Conservation (phyloP, 1,139 yeast species). For the Debaryomyces psychrophilus region DNA sequence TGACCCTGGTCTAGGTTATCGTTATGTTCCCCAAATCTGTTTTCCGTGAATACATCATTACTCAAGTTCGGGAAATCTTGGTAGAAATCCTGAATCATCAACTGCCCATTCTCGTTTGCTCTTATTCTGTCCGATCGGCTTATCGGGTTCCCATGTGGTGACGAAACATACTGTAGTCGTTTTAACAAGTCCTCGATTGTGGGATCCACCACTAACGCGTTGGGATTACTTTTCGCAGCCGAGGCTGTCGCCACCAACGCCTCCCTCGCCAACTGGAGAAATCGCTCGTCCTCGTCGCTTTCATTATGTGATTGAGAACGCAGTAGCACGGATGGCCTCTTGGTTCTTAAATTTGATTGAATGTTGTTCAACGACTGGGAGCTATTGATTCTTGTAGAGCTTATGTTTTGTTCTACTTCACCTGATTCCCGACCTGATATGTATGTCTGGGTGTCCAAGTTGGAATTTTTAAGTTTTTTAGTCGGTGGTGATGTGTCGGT, state of each 20-base stretch:
- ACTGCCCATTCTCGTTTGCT: slow-evolving; percentile 46
- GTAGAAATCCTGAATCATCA: slow-evolving; percentile 49
- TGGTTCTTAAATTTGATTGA: neutral
- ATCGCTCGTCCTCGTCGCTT: slow-evolving; percentile 44
- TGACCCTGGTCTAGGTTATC: neutral
- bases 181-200: slow-evolving; percentile 54
- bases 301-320: neutral
- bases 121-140: slow-evolving; percentile 36
- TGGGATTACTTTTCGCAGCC: slow-evolving; percentile 29
- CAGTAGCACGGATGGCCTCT: neutral
- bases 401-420: slow-evolving; percentile 17
- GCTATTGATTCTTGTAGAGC: slow-evolving; percentile 15
- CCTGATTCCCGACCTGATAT: slow-evolving; percentile 10
- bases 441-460: neutral
- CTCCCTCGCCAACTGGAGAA: slow-evolving; percentile 47
- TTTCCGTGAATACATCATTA: slow-evolving; percentile 39
- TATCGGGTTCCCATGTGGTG: slow-evolving; percentile 58
- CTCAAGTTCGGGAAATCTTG: slow-evolving; percentile 47
- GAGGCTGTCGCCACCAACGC: slow-evolving; percentile 51
- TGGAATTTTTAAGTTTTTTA: neutral
- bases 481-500: neutral
- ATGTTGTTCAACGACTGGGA: neutral
- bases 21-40: neutral
- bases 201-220: slow-evolving; percentile 48
- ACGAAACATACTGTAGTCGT: slow-evolving; percentile 54